phyloP scores from a whole-genome alignment of 495 filamentous ascomycete genomes.

The Mycothermus thermophilus region DNA sequence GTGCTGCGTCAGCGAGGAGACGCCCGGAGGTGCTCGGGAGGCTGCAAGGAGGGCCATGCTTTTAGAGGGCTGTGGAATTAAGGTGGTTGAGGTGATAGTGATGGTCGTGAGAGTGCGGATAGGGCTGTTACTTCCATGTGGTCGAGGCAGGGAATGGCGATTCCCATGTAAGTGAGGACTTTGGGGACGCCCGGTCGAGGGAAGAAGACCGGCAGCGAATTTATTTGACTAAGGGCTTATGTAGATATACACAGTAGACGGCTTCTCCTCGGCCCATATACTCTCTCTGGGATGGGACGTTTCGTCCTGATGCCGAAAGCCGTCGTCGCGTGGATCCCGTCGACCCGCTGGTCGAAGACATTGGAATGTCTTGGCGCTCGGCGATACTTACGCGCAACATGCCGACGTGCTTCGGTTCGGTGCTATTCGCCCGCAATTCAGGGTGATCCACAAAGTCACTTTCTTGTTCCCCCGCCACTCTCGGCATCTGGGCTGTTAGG shows the following conservation, averaged over 20 bases:
- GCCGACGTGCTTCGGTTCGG: constrained; percentile 1
- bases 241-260: too few species aligned
- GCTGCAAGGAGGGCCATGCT: constrained; percentile 21
- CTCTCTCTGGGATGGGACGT: too few species aligned
- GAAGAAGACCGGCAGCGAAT: too few species aligned
- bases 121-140: not conserved
- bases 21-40: constrained; percentile 16
- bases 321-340: not conserved
- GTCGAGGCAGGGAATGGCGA: too few species aligned
- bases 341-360: constrained; percentile 3
- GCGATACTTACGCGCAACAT: constrained; percentile 6
- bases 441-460: constrained; percentile 2
- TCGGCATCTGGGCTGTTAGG: not conserved
- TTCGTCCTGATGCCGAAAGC: too few species aligned
- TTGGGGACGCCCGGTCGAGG: too few species aligned
- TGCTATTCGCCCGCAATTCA: not conserved
- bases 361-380: constrained; percentile 16
- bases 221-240: too few species aligned
- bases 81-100: not conserved
- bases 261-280: too few species aligned
- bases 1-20: constrained; percentile 9
- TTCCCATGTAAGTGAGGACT: too few species aligned
- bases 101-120: not conserved
- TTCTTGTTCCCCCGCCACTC: constrained; percentile 2
- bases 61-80: too few species aligned